A percentile compares a stretch with the other conserved stretches of the same genome.
Conservation (phyloP, 345 rosid species). For the Psidium guajava region DNA sequence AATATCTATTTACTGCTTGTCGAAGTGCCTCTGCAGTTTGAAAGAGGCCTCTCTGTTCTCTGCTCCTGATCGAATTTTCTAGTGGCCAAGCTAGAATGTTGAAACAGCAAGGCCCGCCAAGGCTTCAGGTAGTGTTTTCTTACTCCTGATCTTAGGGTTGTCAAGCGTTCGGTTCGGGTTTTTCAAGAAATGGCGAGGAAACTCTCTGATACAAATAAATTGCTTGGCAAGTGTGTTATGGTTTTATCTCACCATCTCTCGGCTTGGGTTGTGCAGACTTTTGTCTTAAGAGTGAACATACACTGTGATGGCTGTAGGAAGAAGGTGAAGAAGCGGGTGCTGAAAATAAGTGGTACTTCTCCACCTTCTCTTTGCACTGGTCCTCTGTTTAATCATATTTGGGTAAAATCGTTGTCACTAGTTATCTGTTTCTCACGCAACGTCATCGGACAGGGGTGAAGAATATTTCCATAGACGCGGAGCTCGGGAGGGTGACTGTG, state of each 20-base stretch:
- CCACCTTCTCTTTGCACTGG: not conserved
- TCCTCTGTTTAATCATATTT: not conserved
- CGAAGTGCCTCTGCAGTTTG: not conserved
- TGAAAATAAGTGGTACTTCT: constrained; percentile 63
- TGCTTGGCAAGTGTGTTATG: not conserved
- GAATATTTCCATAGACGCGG: constrained; percentile 45
- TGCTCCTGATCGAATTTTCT: not conserved
- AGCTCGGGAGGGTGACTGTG: constrained; percentile 81
- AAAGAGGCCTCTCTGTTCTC: not conserved
- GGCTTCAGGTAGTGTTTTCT: not conserved
- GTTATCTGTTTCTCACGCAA: not conserved
- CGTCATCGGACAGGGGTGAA: constrained; percentile 50
- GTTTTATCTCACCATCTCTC: not conserved
- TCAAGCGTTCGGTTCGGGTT: no score
- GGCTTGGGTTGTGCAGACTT: constrained; percentile 42
- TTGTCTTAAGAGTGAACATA: constrained; percentile 76
- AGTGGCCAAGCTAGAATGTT: not conserved
- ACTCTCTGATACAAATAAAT: not conserved
- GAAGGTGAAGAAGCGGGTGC: constrained; percentile 68
- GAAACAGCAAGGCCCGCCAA: not conserved
- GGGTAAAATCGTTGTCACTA: not conserved
- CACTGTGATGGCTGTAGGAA: constrained; percentile 93
- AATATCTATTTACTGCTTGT: not conserved
- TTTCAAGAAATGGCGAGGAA: not conserved
- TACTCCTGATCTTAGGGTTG: not conserved